A percentile compares a stretch with the other conserved stretches of the same genome.
phyloP scores from a whole-genome alignment of 768 basidiomycete species.

The Dioszegia hungarica region DNA sequence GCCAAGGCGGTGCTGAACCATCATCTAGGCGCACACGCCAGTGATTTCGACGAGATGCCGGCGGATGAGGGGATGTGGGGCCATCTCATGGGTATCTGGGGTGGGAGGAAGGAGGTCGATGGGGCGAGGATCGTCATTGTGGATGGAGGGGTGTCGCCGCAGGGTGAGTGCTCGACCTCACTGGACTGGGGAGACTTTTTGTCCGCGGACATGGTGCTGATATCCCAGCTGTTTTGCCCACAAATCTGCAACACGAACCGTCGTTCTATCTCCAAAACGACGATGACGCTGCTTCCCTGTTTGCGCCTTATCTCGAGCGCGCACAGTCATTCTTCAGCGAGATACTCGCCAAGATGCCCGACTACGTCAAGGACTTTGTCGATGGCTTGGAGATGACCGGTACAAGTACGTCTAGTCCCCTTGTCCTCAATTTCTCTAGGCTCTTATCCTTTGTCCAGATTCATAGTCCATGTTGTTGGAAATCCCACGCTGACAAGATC shows the following conservation, averaged over 20 bases:
- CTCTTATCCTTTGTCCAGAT: no score
- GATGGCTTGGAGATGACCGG: constrained; percentile 42
- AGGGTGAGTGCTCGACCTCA: constrained; percentile 23
- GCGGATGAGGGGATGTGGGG: constrained; percentile 36
- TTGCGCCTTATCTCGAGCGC: constrained; percentile 39
- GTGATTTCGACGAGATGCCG: constrained; percentile 44
- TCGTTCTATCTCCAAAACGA: constrained; percentile 42
- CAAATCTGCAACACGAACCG: constrained; percentile 25
- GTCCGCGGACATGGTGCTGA: neutral
- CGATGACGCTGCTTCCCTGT: constrained; percentile 19
- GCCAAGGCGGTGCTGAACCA: constrained; percentile 44
- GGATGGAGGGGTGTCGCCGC: constrained; percentile 35
- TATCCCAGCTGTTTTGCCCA: constrained; percentile 36
- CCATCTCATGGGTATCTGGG: constrained; percentile 34
- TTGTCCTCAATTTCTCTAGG: no score
- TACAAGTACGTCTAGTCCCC: constrained; percentile 29
- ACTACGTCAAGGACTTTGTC: constrained; percentile 31
- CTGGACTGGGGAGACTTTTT: neutral
- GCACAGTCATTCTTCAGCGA: constrained; percentile 30
- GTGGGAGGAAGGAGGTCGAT: neutral
- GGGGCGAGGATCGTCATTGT: constrained; percentile 39
- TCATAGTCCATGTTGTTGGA: no score
- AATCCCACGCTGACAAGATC: neutral
- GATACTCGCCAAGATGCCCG: constrained; percentile 31
- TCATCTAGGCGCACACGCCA: constrained; percentile 32